These are phyloP conservation scores for Anthracocystis walkeri DNA, from an alignment of 1,284 basidiomycete genomes.

Conservation along the genomic window DNA sequence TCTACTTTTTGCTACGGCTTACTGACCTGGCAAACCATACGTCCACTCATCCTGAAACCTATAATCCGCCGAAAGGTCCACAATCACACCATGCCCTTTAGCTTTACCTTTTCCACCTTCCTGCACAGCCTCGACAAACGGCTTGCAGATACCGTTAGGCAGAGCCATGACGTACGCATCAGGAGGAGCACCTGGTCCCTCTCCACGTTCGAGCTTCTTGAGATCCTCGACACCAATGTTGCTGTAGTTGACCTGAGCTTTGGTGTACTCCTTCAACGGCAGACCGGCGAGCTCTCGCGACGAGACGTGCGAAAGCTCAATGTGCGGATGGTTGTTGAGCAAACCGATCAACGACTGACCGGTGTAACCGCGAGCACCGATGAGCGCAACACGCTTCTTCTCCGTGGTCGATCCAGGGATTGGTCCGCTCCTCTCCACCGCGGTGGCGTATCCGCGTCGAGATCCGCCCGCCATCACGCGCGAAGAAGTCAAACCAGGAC, in stretches of 20 bases:
- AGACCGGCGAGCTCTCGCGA: conserved; percentile 92
- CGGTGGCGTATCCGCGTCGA: conserved; percentile 71
- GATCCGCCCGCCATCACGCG: conserved; percentile 48
- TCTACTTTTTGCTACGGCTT: conserved; percentile 2
- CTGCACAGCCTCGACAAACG: conserved; percentile 95
- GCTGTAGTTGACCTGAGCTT: conserved; percentile 75
- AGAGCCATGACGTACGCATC: conserved; percentile 83
- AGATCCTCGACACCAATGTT: conserved; percentile 68
- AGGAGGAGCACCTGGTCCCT: conserved; percentile 63
- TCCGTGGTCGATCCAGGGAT: conserved; percentile 74
- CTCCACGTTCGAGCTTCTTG: conserved; percentile 64
- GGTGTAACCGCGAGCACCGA: conserved; percentile 95
- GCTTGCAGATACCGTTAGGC: conserved; percentile 95
- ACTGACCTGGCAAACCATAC: conserved; percentile 98
- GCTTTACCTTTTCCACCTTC: conserved; percentile 75
- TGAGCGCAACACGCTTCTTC: conserved; percentile 89
- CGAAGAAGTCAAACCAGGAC: conserved; percentile 72
- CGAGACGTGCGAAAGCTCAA: conserved; percentile 92
- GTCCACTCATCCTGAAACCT: conserved; percentile 94
- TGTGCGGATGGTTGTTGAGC: conserved; percentile 85
- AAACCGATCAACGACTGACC: conserved; percentile 90
- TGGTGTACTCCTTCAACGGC: conserved; percentile 84
- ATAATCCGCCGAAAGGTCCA: conserved; percentile 95
- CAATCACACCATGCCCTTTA: conserved; percentile 77
- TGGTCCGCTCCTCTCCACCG: conserved; percentile 71